Conservation (phyloP, 768 basidiomycete genomes). For the Leccinum rimulosum region DNA sequence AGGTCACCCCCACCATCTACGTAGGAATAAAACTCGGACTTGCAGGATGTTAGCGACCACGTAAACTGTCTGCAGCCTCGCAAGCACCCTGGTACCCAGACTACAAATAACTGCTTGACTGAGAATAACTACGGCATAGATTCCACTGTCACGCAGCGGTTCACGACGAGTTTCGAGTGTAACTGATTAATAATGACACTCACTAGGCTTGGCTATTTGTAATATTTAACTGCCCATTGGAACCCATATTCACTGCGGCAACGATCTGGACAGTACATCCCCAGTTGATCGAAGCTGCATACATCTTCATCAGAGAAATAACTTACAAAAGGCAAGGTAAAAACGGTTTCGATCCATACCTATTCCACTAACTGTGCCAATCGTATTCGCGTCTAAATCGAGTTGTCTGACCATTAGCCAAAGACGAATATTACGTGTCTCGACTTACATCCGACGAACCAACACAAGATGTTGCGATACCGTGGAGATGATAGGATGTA, state of each 20-base stretch:
- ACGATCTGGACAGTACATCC: slow-evolving; percentile 59
- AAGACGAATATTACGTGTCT: neutral
- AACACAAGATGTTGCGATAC: slow-evolving; percentile 58
- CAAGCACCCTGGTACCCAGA: slow-evolving; percentile 60
- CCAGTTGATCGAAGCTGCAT: slow-evolving; percentile 58
- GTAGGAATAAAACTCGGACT: slow-evolving; percentile 2
- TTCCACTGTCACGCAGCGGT: slow-evolving; percentile 45
- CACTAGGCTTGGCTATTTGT: slow-evolving; percentile 45
- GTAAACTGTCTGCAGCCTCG: slow-evolving; percentile 58
- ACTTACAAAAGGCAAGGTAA: neutral
- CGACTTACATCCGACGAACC: slow-evolving; percentile 62
- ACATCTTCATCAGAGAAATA: neutral
- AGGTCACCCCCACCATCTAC: neutral
- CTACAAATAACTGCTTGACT: slow-evolving; percentile 63
- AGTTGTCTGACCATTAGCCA: neutral
- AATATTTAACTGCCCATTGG: slow-evolving; percentile 33
- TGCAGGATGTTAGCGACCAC: slow-evolving; percentile 40
- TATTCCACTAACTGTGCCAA: slow-evolving; percentile 42
- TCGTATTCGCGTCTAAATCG: slow-evolving; percentile 45
- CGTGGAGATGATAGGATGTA: slow-evolving; percentile 51
- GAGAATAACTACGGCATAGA: slow-evolving; percentile 58
- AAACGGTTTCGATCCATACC: slow-evolving; percentile 14
- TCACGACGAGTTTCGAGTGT: slow-evolving; percentile 36
- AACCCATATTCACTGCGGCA: slow-evolving; percentile 61
- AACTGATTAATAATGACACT: slow-evolving; percentile 30